Evolutionary conservation across 2,329 filamentous ascomycete genomes (phyloP), one percentile per base, ranked within the genome.

Genomic region (Fusarium neocosmosporiellum): DNA sequence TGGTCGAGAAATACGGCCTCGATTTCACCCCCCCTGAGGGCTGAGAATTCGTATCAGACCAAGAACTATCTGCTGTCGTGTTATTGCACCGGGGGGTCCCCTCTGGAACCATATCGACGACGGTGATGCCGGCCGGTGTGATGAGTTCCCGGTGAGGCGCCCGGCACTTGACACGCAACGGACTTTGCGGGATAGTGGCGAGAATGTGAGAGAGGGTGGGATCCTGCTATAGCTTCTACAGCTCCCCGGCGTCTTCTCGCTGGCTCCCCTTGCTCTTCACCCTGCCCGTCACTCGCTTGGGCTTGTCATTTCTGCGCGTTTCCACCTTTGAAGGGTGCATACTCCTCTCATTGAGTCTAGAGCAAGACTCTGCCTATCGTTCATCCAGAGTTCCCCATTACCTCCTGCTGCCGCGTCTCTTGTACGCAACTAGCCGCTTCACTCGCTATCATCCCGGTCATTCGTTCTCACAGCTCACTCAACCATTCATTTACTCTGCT

Each of bases 221-320:
- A 69, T 71, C 54, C 59, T 75, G 59, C 75, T 77, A 77, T 77
- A 77, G 75, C 74, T 75, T 75, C 75, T 68, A 27, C 20, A n/a
- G 31, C 50, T 54, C 70, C 75, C 75, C 73, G n/a, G 36, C 5
- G 18, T 37, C 65, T 59, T 22, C 29, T 41, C 22, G 43, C 33
- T 55, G 20, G 57, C 29, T 37, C 64, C 55, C 39, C 34, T 63
- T 66, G 50, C 50, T 66, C 65, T 37, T 55, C 36, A 63, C 31
- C 55, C 31, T 53, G 41, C n/a, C 43, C 37, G 70, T 70, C 75
- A 50, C 55, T 76, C 70, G 69, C 66, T 74, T 34, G 55, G 65
- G 65, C 64, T 41, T 46, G 16, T 65, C 27, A 31, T 31, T 33
- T 55, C 13, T 53, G 48, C 27, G 48, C 18, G 33, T 55, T 54